These are phyloP conservation scores for Dictyostelium purpureum DNA, from an alignment of 78 protist genomes.

Conservation along the genomic window DNA sequence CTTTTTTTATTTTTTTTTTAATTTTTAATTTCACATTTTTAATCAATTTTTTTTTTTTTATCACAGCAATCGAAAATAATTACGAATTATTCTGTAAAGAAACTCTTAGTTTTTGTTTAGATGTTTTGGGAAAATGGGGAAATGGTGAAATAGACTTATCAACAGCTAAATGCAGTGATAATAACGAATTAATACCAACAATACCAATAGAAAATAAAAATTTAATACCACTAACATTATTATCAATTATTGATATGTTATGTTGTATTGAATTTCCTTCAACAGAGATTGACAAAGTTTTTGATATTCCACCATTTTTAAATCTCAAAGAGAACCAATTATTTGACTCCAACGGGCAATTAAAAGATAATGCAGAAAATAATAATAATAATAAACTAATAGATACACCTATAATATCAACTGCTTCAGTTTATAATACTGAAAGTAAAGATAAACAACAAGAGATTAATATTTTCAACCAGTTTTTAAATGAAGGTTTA, in stretches of 20 bases:
- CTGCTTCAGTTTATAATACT: neutral
- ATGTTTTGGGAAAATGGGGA: conserved; percentile 52
- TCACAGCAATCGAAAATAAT: neutral
- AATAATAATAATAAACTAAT: neutral
- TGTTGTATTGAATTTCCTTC: conserved; percentile 70
- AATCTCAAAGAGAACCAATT: neutral
- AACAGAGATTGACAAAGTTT: conserved; percentile 22
- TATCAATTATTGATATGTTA: conserved; percentile 71
- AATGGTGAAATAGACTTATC: neutral
- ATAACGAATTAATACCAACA: neutral
- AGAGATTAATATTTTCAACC: conserved; percentile 8
- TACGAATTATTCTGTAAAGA: conserved; percentile 30
- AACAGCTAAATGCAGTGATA: neutral
- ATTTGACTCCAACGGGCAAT: neutral
- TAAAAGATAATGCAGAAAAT: neutral
- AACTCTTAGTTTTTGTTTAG: conserved; percentile 38
- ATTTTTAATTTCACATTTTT: neutral
- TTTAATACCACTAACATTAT: neutral
- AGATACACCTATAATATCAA: neutral
- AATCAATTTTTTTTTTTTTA: neutral
- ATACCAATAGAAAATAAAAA: too few relatives aligned
- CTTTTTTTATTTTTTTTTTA: neutral
- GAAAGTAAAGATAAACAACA: too few relatives aligned
- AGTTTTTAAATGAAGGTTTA: conserved; percentile 15
- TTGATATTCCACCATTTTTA: conserved; percentile 51